Base-by-base conservation (phyloP, 257 asterid species). In the Nicotiana attenuata region DNA sequence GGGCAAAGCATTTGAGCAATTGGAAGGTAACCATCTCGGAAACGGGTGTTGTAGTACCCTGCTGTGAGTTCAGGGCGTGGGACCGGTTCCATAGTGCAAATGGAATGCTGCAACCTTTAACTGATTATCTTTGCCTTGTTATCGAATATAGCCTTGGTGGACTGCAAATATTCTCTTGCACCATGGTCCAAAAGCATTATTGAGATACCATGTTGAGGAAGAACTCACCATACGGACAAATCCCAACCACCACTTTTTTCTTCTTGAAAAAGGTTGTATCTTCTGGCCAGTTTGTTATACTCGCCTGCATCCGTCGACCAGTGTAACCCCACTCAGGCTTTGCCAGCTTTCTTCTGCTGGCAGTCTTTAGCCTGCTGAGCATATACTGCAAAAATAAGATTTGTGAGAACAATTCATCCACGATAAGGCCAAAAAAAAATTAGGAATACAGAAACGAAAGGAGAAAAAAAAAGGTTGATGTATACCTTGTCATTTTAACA, bases 201-300 rank as follows among this genome's bases (percentile, higher is more conserved):
- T 90, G 85, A 7, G 99, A 68, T 94, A 96, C 99, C 99, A 96
- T 1, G 93, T n/a, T 78, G 68, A 96, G 98, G 94, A 96, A 96
- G 76, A 94, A 96, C 82, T 93, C 92, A 5, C 99, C 99, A 10
- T 90, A 96, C 5, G 65, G 84, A 24, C 89, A 10, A n/a, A 10
- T 87, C 69, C 97, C 97, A 96, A 3, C 98, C 98, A 0, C 98
- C 98, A 13, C 91, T 90, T 76, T 93, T 98, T 78, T n/a, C n/a
- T 87, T 94, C 16, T 81, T 75, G 93, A 96, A 96, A 89, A 96
- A 96, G 86, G 89, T 93, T 10, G 98, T 93, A 89, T 94, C 98
- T 65, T 96, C 99, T 0, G 98, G 98, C 99, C 99, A 96, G 88
- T 93, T n/a, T 94, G 88, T 96, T 96, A 88, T 96, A 96, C 2